Conservation (phyloP, 345 rosid species). For the Leavenworthia alabamica region DNA sequence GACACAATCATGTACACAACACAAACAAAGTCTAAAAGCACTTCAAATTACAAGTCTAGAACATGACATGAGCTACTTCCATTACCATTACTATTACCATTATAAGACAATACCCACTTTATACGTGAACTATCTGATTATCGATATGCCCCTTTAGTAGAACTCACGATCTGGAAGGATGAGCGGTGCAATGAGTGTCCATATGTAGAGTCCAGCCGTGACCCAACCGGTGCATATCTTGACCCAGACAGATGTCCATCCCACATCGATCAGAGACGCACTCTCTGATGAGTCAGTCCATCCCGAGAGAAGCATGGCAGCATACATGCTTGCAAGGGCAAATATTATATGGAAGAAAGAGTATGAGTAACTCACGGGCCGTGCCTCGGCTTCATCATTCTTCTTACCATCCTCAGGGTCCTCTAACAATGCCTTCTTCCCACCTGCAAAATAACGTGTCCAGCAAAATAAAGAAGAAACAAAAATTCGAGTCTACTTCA, state of each 20-base stretch:
- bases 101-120: slow-evolving; percentile 12
- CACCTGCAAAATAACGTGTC: slow-evolving; percentile 39
- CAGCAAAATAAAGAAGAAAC: not conserved
- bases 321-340: slow-evolving; percentile 94
- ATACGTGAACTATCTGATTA: not conserved
- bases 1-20: not conserved
- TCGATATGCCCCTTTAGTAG: slow-evolving; percentile 21
- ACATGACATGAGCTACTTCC: slow-evolving; percentile 1
- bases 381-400: slow-evolving; percentile 47
- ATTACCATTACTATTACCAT: not conserved
- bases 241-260: slow-evolving; percentile 99
- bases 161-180: slow-evolving; percentile 67
- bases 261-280: slow-evolving; percentile 73
- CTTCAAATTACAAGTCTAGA: slow-evolving; percentile 9
- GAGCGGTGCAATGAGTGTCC: slow-evolving; percentile 74
- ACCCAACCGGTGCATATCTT: slow-evolving; percentile 85
- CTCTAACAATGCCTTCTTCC: slow-evolving; percentile 56
- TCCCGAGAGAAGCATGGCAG: slow-evolving; percentile 94
- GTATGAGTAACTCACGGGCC: slow-evolving; percentile 77
- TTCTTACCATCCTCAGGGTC: slow-evolving; percentile 67
- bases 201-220: slow-evolving; percentile 60
- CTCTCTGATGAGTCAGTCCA: slow-evolving; percentile 81
- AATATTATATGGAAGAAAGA: slow-evolving; percentile 89
- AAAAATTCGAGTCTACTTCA: not conserved
- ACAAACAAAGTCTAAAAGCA: not conserved